A percentile compares a stretch with the other conserved stretches of the same genome.
phyloP scores from a whole-genome alignment of 441 rosid genomes.

The Erodium moschatum region DNA sequence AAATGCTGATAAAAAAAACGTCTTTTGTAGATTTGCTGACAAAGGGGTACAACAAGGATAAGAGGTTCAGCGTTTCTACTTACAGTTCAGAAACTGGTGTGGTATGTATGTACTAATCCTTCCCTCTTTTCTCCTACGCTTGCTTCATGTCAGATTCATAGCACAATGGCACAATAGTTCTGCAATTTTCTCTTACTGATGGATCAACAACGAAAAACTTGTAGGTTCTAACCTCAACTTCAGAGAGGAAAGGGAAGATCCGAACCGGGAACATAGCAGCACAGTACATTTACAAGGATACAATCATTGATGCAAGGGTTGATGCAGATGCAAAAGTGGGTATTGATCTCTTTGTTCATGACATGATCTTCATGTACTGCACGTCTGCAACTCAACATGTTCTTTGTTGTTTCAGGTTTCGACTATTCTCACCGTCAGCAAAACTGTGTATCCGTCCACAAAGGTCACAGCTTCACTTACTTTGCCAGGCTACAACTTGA shows the following conservation, averaged over 20 bases:
- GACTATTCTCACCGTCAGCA: not conserved
- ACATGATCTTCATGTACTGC: not conserved
- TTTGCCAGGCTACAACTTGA: not conserved
- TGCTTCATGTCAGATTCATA: too few species aligned
- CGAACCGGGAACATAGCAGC: not conserved
- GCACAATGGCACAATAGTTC: not conserved
- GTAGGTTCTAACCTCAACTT: not conserved
- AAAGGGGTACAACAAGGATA: conserved; percentile 5
- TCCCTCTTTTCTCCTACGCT: not conserved
- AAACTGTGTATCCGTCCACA: not conserved
- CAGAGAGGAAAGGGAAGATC: not conserved
- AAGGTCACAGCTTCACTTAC: not conserved
- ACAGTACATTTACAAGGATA: not conserved
- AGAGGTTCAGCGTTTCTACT: not conserved
- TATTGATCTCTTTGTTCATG: not conserved
- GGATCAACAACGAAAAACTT: too few species aligned
- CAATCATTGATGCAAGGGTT: conserved; percentile 2
- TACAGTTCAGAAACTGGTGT: conserved; percentile 3
- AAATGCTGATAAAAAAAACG: too few species aligned
- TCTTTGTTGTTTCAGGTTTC: not conserved
- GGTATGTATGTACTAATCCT: not conserved
- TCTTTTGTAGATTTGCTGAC: not conserved
- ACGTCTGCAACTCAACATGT: not conserved
- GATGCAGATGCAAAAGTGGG: conserved; percentile 2
- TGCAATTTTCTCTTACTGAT: not conserved